A percentile compares a stretch with the other conserved stretches of the same genome.
Evolutionary conservation across 1,139 yeast species (phyloP).

Genomic region (Suhomyces bokatorum): DNA sequence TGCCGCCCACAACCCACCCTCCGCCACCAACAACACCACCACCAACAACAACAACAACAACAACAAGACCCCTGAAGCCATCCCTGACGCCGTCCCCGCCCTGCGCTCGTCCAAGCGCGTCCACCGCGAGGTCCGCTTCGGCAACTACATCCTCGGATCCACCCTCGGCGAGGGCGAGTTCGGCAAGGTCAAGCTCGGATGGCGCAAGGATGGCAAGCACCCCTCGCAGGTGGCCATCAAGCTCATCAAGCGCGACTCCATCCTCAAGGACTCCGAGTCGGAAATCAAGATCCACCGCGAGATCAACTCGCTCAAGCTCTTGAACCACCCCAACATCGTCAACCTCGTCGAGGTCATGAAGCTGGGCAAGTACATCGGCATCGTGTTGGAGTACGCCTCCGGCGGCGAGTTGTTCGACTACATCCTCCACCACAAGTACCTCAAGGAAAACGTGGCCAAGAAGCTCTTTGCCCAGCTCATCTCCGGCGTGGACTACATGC

Average conservation of each 20-base stretch:
- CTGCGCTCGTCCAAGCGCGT: slow-evolving; percentile 22
- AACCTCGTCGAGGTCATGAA: slow-evolving; percentile 89
- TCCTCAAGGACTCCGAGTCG: slow-evolving; percentile 78
- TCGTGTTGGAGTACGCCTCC: slow-evolving; percentile 92
- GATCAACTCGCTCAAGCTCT: slow-evolving; percentile 80
- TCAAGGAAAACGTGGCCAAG: slow-evolving; percentile 85
- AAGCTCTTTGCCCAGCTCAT: slow-evolving; percentile 88
- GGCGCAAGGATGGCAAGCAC: slow-evolving; percentile 78
- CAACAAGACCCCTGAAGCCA: neutral
- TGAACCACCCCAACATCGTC: slow-evolving; percentile 93
- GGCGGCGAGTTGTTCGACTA: slow-evolving; percentile 97
- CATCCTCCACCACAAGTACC: slow-evolving; percentile 79
- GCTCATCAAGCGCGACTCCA: slow-evolving; percentile 80
- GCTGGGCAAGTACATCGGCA: slow-evolving; percentile 92
- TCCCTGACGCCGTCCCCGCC: slow-evolving; percentile 5
- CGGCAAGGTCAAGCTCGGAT: slow-evolving; percentile 96
- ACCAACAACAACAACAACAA: no score
- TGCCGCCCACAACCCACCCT: slow-evolving; percentile 1
- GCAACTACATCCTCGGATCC: slow-evolving; percentile 84
- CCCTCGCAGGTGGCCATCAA: slow-evolving; percentile 94
- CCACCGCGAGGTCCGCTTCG: slow-evolving; percentile 70
- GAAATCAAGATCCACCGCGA: slow-evolving; percentile 91
- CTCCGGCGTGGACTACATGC: slow-evolving; percentile 91
- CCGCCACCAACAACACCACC: no score
- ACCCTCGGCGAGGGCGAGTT: slow-evolving; percentile 98